A percentile compares a stretch with the other conserved stretches of the same genome.
Conservation (phyloP, 1,284 basidiomycete genomes). For the Irpex sp. region DNA sequence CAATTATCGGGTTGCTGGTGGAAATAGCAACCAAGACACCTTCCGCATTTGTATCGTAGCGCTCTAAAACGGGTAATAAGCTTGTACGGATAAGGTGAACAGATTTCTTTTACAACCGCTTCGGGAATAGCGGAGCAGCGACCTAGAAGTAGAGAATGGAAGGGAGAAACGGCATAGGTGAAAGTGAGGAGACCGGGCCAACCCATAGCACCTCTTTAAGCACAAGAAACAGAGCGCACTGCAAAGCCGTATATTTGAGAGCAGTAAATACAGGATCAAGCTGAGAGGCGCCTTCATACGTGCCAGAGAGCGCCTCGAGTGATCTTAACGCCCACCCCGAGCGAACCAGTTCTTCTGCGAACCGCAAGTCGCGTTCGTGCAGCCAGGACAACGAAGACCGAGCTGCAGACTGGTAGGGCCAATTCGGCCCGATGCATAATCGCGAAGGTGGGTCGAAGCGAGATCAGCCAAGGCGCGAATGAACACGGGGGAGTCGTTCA, state of each 20-base stretch:
- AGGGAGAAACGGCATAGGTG: no score
- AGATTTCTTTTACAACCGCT: no score
- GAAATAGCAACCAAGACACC: no score
- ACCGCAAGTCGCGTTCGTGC: conserved; percentile 84
- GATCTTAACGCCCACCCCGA: conserved; percentile 39
- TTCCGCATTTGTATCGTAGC: no score
- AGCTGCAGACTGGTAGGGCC: conserved; percentile 80
- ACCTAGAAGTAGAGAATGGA: no score
- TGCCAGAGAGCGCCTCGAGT: not conserved
- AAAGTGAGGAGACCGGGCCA: not conserved
- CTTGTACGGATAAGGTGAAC: no score
- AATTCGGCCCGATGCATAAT: conserved; percentile 47
- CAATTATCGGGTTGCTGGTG: no score
- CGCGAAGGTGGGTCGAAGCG: conserved; percentile 76
- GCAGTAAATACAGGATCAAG: not conserved
- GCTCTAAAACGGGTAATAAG: no score
- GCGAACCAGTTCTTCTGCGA: conserved; percentile 90
- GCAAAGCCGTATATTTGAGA: not conserved
- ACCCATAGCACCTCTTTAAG: not conserved
- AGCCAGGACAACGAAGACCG: conserved; percentile 88
- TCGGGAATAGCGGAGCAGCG: no score
- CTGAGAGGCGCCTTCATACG: not conserved
- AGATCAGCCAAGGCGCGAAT: conserved; percentile 96
- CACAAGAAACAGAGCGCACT: not conserved
- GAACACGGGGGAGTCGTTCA: conserved; percentile 98